Conservation (phyloP, 495 filamentous ascomycete genomes). For the Lophium mytilinum region DNA sequence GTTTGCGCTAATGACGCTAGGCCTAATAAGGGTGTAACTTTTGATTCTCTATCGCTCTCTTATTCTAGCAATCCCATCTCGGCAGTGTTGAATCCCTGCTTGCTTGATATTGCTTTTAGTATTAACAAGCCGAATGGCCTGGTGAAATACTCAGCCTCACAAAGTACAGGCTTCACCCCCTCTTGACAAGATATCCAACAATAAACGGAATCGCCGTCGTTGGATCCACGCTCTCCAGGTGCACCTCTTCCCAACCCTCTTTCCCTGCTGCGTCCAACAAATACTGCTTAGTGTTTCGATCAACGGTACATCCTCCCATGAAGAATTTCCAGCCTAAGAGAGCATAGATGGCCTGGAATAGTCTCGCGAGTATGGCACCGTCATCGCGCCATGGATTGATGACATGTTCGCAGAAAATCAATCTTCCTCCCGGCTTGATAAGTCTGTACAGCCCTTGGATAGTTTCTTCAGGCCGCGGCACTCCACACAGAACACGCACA, state of each 20-base stretch:
- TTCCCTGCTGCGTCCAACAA: constrained; percentile 19
- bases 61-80: too few species aligned
- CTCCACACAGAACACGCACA: constrained; percentile 34
- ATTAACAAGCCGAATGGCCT: too few species aligned
- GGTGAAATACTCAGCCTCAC: too few species aligned
- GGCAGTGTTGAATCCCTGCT: too few species aligned
- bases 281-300: constrained; percentile 25
- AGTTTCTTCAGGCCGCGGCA: constrained; percentile 28
- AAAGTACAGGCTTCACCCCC: neutral
- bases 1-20: too few species aligned
- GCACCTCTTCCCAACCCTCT: constrained; percentile 20
- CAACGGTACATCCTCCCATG: constrained; percentile 30
- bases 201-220: constrained; percentile 21
- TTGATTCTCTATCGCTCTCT: too few species aligned
- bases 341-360: constrained; percentile 24
- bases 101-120: too few species aligned
- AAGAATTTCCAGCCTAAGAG: constrained; percentile 30
- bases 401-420: constrained; percentile 38
- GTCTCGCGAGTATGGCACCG: constrained; percentile 18
- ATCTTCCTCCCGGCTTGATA: constrained; percentile 36
- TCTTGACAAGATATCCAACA: constrained; percentile 24
- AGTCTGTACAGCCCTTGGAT: constrained; percentile 28
- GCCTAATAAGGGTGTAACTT: too few species aligned
- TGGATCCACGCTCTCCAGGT: constrained; percentile 17
- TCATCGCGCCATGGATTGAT: constrained; percentile 26